phyloP scores from a whole-genome alignment of 1,284 basidiomycete species.

The Baeospora myosura region DNA sequence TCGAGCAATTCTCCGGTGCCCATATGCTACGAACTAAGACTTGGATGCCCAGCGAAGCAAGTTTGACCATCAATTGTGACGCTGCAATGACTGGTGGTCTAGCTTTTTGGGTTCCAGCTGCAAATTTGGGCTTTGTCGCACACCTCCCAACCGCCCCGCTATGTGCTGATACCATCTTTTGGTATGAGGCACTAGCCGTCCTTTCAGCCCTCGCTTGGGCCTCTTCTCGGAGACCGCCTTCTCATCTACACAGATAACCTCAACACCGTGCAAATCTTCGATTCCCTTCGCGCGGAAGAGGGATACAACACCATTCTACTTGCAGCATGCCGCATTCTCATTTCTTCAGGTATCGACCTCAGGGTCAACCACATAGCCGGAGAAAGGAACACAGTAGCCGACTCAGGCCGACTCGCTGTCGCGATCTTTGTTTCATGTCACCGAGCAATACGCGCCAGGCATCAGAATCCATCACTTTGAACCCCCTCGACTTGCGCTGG shows the following conservation, averaged over 20 bases:
- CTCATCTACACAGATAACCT: slow-evolving; percentile 19
- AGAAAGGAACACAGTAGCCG: slow-evolving; percentile 18
- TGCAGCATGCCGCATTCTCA: slow-evolving; percentile 11
- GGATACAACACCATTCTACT: slow-evolving; percentile 17
- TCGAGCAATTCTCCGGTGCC: too few relatives aligned
- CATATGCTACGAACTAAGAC: too few relatives aligned
- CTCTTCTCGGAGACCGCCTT: slow-evolving; percentile 6
- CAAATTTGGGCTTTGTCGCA: too few relatives aligned
- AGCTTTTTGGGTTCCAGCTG: too few relatives aligned
- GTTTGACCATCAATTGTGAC: too few relatives aligned
- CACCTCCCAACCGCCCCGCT: too few relatives aligned
- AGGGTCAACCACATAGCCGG: slow-evolving; percentile 20
- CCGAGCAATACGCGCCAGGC: background rate
- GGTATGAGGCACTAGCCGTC: slow-evolving; percentile 22
- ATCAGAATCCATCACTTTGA: slow-evolving; percentile 11
- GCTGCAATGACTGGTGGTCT: too few relatives aligned
- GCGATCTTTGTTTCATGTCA: slow-evolving; percentile 4
- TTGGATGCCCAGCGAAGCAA: too few relatives aligned
- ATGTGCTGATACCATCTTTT: slow-evolving; percentile 24
- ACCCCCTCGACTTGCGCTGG: slow-evolving; percentile 21
- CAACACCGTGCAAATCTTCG: slow-evolving; percentile 20
- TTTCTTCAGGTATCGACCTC: slow-evolving; percentile 14
- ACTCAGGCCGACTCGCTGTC: slow-evolving; percentile 21
- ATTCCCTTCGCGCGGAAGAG: slow-evolving; percentile 11
- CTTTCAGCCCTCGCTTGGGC: slow-evolving; percentile 14